These are phyloP conservation scores for Lachnellula cervina DNA, from an alignment of 2,329 filamentous ascomycete genomes.

Conservation along the genomic window DNA sequence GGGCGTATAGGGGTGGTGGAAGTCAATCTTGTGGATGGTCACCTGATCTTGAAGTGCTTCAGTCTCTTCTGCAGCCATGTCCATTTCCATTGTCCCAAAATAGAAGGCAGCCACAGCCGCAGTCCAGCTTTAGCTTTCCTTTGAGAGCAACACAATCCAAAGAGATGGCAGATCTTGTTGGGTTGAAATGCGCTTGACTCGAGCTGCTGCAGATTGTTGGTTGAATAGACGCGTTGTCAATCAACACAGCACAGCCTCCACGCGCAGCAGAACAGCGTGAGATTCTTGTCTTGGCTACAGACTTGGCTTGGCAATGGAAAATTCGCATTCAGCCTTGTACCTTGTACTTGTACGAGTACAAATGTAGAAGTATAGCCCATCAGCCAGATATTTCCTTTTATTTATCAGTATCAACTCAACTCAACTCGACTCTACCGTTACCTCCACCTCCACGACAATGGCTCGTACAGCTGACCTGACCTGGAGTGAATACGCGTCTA, in stretches of 20 bases:
- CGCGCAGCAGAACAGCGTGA: not conserved
- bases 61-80: not conserved
- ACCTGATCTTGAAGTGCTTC: not conserved
- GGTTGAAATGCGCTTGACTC: not conserved
- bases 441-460: too few species aligned
- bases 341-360: not conserved
- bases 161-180: too few species aligned
- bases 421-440: too few species aligned
- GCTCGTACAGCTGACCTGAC: too few species aligned
- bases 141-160: too few species aligned
- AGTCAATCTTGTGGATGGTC: conserved; percentile 35
- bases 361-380: too few species aligned
- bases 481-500: too few species aligned
- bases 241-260: not conserved
- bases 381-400: too few species aligned
- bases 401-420: too few species aligned
- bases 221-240: not conserved
- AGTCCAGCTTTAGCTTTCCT: not conserved
- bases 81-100: not conserved
- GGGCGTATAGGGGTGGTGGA: conserved; percentile 66
- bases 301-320: not conserved
- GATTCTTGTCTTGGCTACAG: not conserved
- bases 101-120: not conserved
- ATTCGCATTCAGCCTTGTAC: not conserved
- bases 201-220: not conserved